Conservation (phyloP, 2,329 filamentous ascomycete genomes). For the Rasamsonia emersonii region DNA sequence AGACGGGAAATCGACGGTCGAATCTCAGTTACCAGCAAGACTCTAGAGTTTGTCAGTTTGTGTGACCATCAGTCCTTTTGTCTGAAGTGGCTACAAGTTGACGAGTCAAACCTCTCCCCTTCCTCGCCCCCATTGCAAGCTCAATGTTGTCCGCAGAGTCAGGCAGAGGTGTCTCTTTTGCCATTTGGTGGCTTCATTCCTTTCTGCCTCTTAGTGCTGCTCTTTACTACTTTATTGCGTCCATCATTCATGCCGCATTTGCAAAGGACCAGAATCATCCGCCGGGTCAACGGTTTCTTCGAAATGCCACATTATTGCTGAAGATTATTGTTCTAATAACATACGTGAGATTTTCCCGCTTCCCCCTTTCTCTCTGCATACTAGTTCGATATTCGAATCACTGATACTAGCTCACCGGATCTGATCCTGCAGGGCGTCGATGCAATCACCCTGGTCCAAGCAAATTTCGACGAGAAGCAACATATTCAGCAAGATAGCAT, state of each 20-base stretch:
- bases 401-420: conserved; percentile 3
- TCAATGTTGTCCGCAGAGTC: no score
- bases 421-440: no score
- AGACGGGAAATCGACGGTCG: no score
- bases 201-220: conserved; percentile 45
- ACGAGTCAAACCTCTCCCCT: no score
- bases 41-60: no score
- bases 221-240: conserved; percentile 48
- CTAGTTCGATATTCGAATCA: background rate
- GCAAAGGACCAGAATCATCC: conserved; percentile 36
- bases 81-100: no score
- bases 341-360: conserved; percentile 29
- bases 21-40: no score
- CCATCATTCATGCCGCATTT: conserved; percentile 44
- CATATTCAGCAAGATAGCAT: conserved; percentile 3
- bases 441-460: conserved; percentile 11
- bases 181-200: conserved; percentile 8
- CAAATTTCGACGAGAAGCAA: conserved; percentile 1
- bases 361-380: background rate
- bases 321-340: conserved; percentile 25
- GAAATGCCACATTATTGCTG: conserved; percentile 36
- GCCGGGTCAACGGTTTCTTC: conserved; percentile 32
- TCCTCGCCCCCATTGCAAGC: no score
- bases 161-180: no score
- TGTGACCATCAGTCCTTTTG: no score